phyloP scores from a whole-genome alignment of 2,329 filamentous ascomycete genomes.

The Fusarium abutilonis region DNA sequence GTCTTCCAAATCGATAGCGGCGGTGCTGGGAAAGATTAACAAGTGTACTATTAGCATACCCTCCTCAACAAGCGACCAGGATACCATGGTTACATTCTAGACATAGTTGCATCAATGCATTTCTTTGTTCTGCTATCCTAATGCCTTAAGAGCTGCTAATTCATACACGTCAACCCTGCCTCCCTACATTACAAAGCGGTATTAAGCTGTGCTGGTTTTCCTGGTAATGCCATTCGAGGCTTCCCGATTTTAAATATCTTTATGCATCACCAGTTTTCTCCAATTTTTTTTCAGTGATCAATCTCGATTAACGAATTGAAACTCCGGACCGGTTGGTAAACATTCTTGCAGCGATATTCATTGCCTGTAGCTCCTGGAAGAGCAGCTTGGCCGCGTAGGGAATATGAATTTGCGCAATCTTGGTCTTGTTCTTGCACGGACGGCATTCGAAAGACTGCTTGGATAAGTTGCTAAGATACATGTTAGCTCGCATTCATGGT shows the following conservation, averaged over 20 bases:
- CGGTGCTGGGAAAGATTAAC: neutral
- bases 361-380: slow-evolving; percentile 96
- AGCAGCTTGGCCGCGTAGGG: slow-evolving; percentile 97
- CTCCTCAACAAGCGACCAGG: slow-evolving; percentile 24
- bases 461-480: slow-evolving; percentile 77
- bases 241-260: slow-evolving; percentile 16
- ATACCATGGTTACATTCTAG: slow-evolving; percentile 17
- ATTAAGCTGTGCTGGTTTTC: slow-evolving; percentile 12
- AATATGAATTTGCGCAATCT: slow-evolving; percentile 97
- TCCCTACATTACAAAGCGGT: slow-evolving; percentile 41
- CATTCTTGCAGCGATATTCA: slow-evolving; percentile 99
- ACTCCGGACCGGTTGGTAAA: slow-evolving; percentile 87
- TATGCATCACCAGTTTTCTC: slow-evolving; percentile 21
- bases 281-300: slow-evolving; percentile 9
- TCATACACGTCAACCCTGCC: slow-evolving; percentile 29
- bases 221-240: slow-evolving; percentile 8
- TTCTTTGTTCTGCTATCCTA: slow-evolving; percentile 40
- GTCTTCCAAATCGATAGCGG: slow-evolving; percentile 42
- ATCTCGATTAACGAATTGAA: slow-evolving; percentile 67
- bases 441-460: slow-evolving; percentile 97
- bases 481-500: slow-evolving; percentile 48
- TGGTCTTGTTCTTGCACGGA: slow-evolving; percentile 98
- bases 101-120: slow-evolving; percentile 36
- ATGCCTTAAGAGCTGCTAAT: slow-evolving; percentile 27
- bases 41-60: slow-evolving; percentile 23